These are phyloP conservation scores for Xylariaceae sp. DNA, from an alignment of 2,329 filamentous ascomycete species.

Conservation along the genomic window DNA sequence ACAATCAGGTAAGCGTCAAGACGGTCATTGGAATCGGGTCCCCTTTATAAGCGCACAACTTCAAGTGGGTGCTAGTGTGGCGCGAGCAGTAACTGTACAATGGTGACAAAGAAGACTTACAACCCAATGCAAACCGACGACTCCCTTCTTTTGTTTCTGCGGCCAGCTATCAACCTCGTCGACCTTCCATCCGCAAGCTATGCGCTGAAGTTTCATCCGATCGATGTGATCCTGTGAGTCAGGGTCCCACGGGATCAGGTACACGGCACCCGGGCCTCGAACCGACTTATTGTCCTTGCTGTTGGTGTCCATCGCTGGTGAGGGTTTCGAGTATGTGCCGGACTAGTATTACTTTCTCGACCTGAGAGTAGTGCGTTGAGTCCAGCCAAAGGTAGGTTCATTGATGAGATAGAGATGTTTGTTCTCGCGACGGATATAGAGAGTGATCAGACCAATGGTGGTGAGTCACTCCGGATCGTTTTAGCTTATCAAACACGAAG, in stretches of 20 bases:
- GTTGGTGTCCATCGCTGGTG: not conserved
- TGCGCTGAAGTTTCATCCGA: conserved; percentile 18
- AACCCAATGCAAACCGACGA: conserved; percentile 18
- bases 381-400: too few species aligned
- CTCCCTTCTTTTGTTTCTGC: conserved; percentile 12
- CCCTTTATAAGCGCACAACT: conserved; percentile 1
- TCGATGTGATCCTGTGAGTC: conserved; percentile 19
- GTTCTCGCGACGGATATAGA: too few species aligned
- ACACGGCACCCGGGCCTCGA: not conserved
- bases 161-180: conserved; percentile 16
- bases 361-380: too few species aligned
- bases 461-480: too few species aligned
- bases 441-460: too few species aligned
- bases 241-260: conserved; percentile 20
- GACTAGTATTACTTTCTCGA: too few species aligned
- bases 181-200: conserved; percentile 21
- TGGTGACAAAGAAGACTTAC: conserved; percentile 9
- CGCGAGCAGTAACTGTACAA: not conserved
- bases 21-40: too few species aligned
- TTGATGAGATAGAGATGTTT: too few species aligned
- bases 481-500: too few species aligned
- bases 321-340: too few species aligned
- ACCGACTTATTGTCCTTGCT: not conserved
- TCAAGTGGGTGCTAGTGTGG: not conserved
- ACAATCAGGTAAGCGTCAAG: too few species aligned